Conservation (phyloP, 768 basidiomycete genomes). For the Tulasnella sp. region DNA sequence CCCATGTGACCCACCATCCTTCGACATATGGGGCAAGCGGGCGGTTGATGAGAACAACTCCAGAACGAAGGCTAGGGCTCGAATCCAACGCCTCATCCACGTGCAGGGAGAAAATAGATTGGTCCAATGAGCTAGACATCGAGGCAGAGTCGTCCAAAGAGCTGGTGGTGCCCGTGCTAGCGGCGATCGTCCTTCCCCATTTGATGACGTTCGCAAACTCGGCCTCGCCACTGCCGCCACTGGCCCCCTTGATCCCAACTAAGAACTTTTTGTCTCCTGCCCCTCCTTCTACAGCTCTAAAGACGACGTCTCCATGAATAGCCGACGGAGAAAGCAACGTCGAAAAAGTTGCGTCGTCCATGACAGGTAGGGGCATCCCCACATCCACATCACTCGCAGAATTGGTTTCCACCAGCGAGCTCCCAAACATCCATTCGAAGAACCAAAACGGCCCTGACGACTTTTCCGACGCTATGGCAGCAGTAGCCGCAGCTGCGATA, state of each 20-base stretch:
- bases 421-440: background rate
- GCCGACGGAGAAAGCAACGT: conserved; percentile 61
- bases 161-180: background rate
- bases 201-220: conserved; percentile 31
- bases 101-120: conserved; percentile 57
- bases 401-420: conserved; percentile 22
- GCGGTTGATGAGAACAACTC: conserved; percentile 78
- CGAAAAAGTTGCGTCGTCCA: conserved; percentile 58
- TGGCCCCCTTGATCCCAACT: conserved; percentile 33
- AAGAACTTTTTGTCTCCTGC: conserved; percentile 27
- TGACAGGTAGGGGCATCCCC: conserved; percentile 61
- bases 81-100: conserved; percentile 27
- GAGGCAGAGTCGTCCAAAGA: conserved; percentile 52
- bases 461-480: conserved; percentile 10
- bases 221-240: conserved; percentile 29
- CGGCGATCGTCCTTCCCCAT: conserved; percentile 42
- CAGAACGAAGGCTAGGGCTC: conserved; percentile 61
- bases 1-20: conserved; percentile 71
- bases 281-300: conserved; percentile 34
- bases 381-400: conserved; percentile 38
- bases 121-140: conserved; percentile 23
- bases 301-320: conserved; percentile 73
- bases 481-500: conserved; percentile 12
- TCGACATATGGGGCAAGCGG: conserved; percentile 79
- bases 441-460: conserved; percentile 6